Evolutionary conservation across 495 filamentous ascomycete species (phyloP), one percentile per base, ranked within the genome.

Genomic region (Tuber indicum): DNA sequence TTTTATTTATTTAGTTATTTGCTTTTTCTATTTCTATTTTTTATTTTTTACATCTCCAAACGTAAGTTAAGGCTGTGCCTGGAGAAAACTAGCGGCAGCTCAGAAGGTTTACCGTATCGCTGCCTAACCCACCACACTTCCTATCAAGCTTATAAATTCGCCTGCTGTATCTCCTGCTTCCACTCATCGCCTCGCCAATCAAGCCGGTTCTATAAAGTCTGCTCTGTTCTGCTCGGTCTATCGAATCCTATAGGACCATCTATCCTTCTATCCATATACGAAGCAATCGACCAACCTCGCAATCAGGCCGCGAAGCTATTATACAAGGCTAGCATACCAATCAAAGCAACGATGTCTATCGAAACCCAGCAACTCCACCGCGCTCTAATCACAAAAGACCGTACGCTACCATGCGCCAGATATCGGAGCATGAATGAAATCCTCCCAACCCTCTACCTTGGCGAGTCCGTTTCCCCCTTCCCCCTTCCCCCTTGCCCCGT

Each of bases 361-460:
- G 78, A 80, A 76, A 80, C 78, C 21, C 78, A 80, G 41, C 78
- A 80, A 74, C 78, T 80, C 74, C 78, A 80, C 74, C 71, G 78
- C 26, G 71, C 79, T 72, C 77, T 80, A 32, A 80, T 80, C 74
- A 78, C 77, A 26, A 80, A 80, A 62, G 78, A 80, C 45, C 78
- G 58, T 36, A 76, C 78, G 17, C 78, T 80, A n/a, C 78, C 78
- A 76, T 80, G 78, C 62, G 78, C 78, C 26, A 77, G 78, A 66
- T 80, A 80, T 39, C 70, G 78, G 41, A 79, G 77, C 47, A 80
- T 80, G 78, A 80, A 80, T 41, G 66, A 80, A 46, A 80, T 80
- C 41, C 78, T 80, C 17, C 78, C 78, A 17, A 80, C 75, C 17
- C 77, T 80, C n/a, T 80, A 76, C 62, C 78, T 80, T 42, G 78